phyloP scores from a whole-genome alignment of 1,284 basidiomycete genomes.

The Xanthoconium separans region DNA sequence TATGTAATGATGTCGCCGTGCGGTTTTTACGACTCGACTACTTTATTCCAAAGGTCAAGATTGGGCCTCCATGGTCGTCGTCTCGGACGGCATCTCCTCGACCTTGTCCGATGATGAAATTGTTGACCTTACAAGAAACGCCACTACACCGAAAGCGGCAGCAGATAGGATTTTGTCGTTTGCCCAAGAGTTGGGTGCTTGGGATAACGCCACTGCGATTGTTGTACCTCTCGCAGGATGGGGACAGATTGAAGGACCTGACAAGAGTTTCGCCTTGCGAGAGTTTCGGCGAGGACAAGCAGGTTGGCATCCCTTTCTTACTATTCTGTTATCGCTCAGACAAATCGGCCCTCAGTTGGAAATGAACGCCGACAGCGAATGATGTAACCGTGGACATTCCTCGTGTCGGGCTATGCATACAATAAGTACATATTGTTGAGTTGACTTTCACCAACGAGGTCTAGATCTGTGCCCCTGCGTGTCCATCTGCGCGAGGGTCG shows the following conservation, averaged over 20 bases:
- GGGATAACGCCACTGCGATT: constrained; percentile 91
- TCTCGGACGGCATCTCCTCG: constrained; percentile 91
- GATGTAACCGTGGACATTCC: constrained; percentile 49
- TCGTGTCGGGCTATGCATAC: background rate
- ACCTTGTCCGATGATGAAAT: constrained; percentile 93
- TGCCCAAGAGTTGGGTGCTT: constrained; percentile 86
- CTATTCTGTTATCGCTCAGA: constrained; percentile 10
- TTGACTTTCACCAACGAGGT: constrained; percentile 3
- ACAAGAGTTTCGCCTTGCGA: constrained; percentile 78
- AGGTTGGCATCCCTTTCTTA: constrained; percentile 38
- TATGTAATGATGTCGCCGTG: constrained; percentile 27
- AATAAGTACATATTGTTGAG: constrained; percentile 2
- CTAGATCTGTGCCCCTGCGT: constrained; percentile 85
- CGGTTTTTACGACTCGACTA: constrained; percentile 1
- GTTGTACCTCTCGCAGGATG: constrained; percentile 94
- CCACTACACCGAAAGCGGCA: constrained; percentile 74
- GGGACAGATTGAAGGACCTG: constrained; percentile 78
- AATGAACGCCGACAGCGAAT: constrained; percentile 61
- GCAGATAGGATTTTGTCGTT: constrained; percentile 84
- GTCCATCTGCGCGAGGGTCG: constrained; percentile 85
- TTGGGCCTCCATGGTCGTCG: constrained; percentile 78
- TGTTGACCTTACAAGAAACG: constrained; percentile 81
- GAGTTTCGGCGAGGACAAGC: constrained; percentile 78
- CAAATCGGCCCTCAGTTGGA: constrained; percentile 45
- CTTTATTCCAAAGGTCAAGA: constrained; percentile 50